A percentile compares a stretch with the other conserved stretches of the same genome.
Evolutionary conservation across 2,329 filamentous ascomycete genomes (phyloP).

Genomic region (Anisogramma anomala): DNA sequence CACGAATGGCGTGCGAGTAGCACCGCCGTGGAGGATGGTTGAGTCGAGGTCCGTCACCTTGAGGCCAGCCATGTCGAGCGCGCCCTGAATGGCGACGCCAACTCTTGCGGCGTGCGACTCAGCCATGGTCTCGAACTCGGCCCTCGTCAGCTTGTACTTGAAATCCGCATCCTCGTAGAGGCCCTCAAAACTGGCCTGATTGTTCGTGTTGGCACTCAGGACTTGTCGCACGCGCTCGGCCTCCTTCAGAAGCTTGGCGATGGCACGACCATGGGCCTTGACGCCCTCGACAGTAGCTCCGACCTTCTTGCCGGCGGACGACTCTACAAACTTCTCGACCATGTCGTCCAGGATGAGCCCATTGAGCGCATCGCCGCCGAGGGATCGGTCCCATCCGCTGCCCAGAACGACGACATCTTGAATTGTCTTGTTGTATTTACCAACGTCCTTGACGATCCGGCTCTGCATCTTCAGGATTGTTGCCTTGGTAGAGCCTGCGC

Average conservation of each 20-base stretch:
- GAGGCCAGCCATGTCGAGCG: constrained; percentile 62
- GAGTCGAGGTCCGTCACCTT: constrained; percentile 70
- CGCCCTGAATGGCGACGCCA: constrained; percentile 55
- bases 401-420: constrained; percentile 90
- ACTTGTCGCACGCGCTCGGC: constrained; percentile 79
- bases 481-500: constrained; percentile 84
- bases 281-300: constrained; percentile 52
- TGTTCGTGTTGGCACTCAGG: constrained; percentile 83
- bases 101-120: constrained; percentile 58
- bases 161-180: constrained; percentile 89
- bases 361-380: constrained; percentile 86
- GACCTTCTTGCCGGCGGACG: constrained; percentile 53
- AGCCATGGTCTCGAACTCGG: constrained; percentile 71
- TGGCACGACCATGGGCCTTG: constrained; percentile 66
- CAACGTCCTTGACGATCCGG: constrained; percentile 77
- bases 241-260: constrained; percentile 87
- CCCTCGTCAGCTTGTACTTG: constrained; percentile 73
- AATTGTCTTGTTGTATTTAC: constrained; percentile 89
- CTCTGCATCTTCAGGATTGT: constrained; percentile 85
- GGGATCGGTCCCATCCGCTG: constrained; percentile 74
- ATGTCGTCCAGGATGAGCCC: constrained; percentile 82
- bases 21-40: constrained; percentile 85
- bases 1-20: constrained; percentile 83
- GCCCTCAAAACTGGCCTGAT: constrained; percentile 70
- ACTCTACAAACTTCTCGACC: constrained; percentile 64